Evolutionary conservation across 495 filamentous ascomycete species (phyloP), one percentile per base, ranked within the genome.

Genomic region (Massariosphaeria phaeospora): DNA sequence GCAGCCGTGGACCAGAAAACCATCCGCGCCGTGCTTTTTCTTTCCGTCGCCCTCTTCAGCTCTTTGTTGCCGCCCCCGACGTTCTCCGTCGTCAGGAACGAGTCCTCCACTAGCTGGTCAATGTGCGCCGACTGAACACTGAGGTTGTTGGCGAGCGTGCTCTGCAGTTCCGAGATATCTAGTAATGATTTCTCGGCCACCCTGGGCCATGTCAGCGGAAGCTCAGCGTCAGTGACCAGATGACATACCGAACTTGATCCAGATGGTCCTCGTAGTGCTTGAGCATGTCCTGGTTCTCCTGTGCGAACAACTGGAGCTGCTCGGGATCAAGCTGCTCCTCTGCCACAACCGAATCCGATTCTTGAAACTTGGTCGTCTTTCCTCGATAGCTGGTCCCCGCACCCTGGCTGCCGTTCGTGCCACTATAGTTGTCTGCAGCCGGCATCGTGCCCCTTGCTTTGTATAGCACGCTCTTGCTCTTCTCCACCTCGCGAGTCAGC

Each of bases 121-220:
- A 99, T 91, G 55, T 89, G 84, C 42, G 84, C 88, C 36, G 86
- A 85, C 62, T 99, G 93, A 2, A 82, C 82, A 18, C 84, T 76
- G 0, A 99, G 81, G 56, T 96, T 94, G 45, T 78, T 76, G 27
- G 90, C 87, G 15, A 99, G 82, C 30, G 89, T 84, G 41, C 85
- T 86, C 62, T 99, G 94, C 4, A 99, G 76, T 55, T 93, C 88
- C 18, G 88, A 87, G 48, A 99, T 97, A 66, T 97, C 93, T 3
- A 95, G 64, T 7, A 99, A 78, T 0, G 89, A 95, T 66, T 84
- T 85, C 70, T 99, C 91, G 1, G 93, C 89, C 23, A 59, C 91
- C 96, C 61, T 17, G 8, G 5, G 9, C 26, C 31, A 9, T 13
- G 27, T 57, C 30, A 62, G 47, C 39, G 15, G 2, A 26, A 24